Percentiles rank a stretch among this genome's conserved stretches.
Conservation (phyloP, 139 green algal species). For the Gonium pectorale region DNA sequence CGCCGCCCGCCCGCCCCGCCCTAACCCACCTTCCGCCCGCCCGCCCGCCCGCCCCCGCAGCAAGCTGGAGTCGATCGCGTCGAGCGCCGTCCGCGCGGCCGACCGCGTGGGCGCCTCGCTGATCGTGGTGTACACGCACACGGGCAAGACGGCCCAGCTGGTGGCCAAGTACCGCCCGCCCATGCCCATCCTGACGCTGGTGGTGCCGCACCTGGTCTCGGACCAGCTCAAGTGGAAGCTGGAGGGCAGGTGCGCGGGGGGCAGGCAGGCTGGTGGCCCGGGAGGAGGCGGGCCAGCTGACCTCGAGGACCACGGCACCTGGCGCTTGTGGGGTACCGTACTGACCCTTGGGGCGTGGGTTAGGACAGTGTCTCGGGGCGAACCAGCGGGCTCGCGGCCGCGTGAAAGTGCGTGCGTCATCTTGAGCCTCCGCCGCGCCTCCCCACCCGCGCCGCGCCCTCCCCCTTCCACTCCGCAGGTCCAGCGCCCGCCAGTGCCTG, state of each 20-base stretch:
- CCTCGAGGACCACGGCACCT: too few species aligned
- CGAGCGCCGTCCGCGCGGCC: constrained; percentile 85
- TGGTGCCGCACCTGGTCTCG: constrained; percentile 86
- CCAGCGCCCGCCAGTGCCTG: constrained; percentile 83
- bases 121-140: constrained; percentile 83
- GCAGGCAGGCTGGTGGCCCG: too few species aligned
- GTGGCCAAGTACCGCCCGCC: constrained; percentile 91
- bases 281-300: too few species aligned
- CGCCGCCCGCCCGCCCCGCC: background rate
- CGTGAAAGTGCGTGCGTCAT: too few species aligned
- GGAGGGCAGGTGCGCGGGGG: constrained; percentile 64
- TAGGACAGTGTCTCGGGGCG: too few species aligned
- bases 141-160: constrained; percentile 81
- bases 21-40: background rate
- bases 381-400: too few species aligned
- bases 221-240: constrained; percentile 87
- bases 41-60: constrained; percentile 27
- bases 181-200: constrained; percentile 91
- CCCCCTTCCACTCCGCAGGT: constrained; percentile 37
- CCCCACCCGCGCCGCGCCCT: background rate
- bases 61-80: constrained; percentile 91
- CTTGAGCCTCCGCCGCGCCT: too few species aligned
- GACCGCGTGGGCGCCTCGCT: constrained; percentile 73
- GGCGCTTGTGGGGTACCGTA: too few species aligned
- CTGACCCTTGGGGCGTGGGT: too few species aligned